A percentile compares a stretch with the other conserved stretches of the same genome.
These are phyloP conservation scores for Citrus maxima DNA, from an alignment of 345 rosid species.

Conservation along the genomic window DNA sequence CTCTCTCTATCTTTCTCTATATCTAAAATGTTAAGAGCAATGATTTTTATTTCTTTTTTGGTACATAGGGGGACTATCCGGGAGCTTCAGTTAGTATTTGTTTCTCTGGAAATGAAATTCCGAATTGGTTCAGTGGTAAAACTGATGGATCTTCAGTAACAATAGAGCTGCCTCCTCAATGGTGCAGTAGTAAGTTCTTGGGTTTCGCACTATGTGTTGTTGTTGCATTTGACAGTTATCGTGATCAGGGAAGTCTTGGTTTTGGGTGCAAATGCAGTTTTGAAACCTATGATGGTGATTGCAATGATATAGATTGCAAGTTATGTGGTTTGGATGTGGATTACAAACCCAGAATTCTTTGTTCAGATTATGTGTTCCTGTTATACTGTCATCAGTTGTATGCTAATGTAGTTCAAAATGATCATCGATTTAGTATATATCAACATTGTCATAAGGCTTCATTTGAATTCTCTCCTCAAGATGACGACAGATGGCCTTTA, in stretches of 20 bases:
- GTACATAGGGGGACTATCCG: neutral
- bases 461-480: neutral
- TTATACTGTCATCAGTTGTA: neutral
- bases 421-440: neutral
- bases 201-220: neutral
- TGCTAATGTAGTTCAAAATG: neutral
- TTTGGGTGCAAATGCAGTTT: neutral
- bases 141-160: neutral
- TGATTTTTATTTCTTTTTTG: neutral
- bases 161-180: neutral
- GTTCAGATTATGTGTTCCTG: neutral
- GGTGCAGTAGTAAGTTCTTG: neutral
- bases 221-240: neutral
- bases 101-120: slow-evolving; percentile 1
- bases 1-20: neutral
- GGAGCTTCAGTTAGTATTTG: neutral
- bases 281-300: neutral
- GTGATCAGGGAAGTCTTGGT: neutral
- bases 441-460: neutral
- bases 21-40: neutral
- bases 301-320: neutral
- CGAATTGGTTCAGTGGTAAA: neutral
- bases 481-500: neutral
- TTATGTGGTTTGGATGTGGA: neutral
- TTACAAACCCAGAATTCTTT: neutral